Conservation (phyloP, 306 rosid species). For the cucumber (Cucumis sativus) region DNA sequence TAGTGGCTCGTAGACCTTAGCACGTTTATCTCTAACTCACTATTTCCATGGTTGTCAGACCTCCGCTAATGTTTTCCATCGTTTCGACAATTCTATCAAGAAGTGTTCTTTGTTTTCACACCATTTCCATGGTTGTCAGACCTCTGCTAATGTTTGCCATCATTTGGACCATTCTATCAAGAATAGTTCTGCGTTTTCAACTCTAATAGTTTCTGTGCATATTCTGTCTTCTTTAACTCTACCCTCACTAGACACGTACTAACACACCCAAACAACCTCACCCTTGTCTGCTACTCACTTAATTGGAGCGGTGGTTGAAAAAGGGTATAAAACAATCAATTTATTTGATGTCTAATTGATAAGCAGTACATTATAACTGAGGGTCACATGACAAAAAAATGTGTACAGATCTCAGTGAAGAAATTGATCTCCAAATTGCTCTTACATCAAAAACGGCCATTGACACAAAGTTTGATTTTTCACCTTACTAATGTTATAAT, state of each 20-base stretch:
- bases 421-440: neutral
- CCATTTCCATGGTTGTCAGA: neutral
- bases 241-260: neutral
- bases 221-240: neutral
- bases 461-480: neutral
- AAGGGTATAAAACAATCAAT: neutral
- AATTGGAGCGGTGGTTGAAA: neutral
- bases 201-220: neutral
- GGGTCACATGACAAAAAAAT: neutral
- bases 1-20: neutral
- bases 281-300: neutral
- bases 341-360: neutral
- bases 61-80: neutral
- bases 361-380: neutral
- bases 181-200: neutral
- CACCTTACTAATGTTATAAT: neutral
- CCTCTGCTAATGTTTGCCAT: neutral
- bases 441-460: neutral
- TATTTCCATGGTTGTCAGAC: neutral
- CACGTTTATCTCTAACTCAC: neutral
- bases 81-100: neutral
- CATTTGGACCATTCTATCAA: neutral
- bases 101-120: neutral
- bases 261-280: neutral
- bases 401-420: neutral